Evolutionary conservation across 257 asterid genomes (phyloP), one percentile per base, ranked within the genome.

Genomic region (Datura wrightii): DNA sequence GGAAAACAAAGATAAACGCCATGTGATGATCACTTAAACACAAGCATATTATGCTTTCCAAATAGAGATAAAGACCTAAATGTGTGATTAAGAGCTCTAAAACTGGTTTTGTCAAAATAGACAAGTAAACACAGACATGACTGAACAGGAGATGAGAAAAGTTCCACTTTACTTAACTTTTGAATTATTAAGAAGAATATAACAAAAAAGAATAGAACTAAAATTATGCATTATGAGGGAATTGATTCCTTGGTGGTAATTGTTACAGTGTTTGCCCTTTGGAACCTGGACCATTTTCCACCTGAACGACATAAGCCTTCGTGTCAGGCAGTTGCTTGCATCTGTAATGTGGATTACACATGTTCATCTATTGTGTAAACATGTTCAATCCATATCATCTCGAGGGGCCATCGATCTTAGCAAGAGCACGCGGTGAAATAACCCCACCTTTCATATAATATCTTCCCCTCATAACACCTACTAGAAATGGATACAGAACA

Each of bases 401-500:
- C 19, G 0, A 76, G 44, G 60, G 15, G 6, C 60, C 44, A 6
- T 50, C 46, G 14, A 76, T 50, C 60, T 50, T 31, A 76, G 14
- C 79, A 76, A 44, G 66, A 78, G 31, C 41, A 34, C 13, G 6
- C 9, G 85, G 58, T 87, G 80, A 87, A 69, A 85, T 85, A 82
- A 74, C 85, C 48, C 65, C 87, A 69, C 79, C 79, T 84, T 78
- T 53, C 91, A 87, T 81, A 83, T 89, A 86, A 86, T 84, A 63
- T 71, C 90, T 87, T 59, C 93, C 92, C 92, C 90, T 88, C 89
- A 88, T 88, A 84, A 89, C 46, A 80, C 94, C 89, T 89, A 34
- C 89, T 72, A 39, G 87, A 90, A 87, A 86, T 90, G 93, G 95
- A 91, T 89, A 87, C 67, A 87, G 91, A 92, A 90, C 84, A 88